Percentiles rank a stretch among this genome's conserved stretches.
Conservation (phyloP, 805 yeast genomes). For the Starmerella asiatica region DNA sequence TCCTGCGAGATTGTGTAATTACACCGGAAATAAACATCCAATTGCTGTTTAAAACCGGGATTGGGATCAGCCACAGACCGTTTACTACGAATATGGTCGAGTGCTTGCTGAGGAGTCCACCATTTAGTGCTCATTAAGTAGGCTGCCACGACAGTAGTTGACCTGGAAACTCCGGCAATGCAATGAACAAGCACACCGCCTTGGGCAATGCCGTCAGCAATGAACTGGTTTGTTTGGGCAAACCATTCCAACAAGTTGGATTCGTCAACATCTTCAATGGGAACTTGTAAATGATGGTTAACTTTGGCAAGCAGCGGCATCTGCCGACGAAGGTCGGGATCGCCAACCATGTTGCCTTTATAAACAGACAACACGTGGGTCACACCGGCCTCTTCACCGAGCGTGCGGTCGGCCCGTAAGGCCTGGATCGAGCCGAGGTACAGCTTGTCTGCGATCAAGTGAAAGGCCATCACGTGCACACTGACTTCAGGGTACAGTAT, state of each 20-base stretch:
- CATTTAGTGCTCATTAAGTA: slow-evolving; percentile 74
- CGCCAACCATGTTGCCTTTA: slow-evolving; percentile 15
- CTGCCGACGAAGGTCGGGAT: slow-evolving; percentile 19
- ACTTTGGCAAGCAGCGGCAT: slow-evolving; percentile 9
- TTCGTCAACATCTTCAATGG: slow-evolving; percentile 57
- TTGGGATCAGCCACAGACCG: slow-evolving; percentile 56
- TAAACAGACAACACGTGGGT: slow-evolving; percentile 62
- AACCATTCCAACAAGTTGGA: slow-evolving; percentile 53
- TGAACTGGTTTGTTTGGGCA: slow-evolving; percentile 49
- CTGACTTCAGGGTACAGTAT: too few species aligned
- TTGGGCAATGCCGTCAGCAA: slow-evolving; percentile 39
- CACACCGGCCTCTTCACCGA: slow-evolving; percentile 39
- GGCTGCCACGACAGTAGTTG: slow-evolving; percentile 74
- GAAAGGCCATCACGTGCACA: slow-evolving; percentile 27
- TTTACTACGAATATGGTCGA: slow-evolving; percentile 61
- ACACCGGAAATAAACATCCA: slow-evolving; percentile 43
- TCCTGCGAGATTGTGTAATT: slow-evolving; percentile 25
- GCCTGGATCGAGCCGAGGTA: slow-evolving; percentile 66
- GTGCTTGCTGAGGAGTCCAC: slow-evolving; percentile 40
- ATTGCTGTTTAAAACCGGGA: slow-evolving; percentile 58
- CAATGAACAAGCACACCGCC: slow-evolving; percentile 32
- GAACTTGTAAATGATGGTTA: slow-evolving; percentile 27
- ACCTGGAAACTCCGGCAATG: slow-evolving; percentile 87
- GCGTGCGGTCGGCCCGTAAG: slow-evolving; percentile 39
- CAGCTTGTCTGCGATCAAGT: slow-evolving; percentile 65